Evolutionary conservation across 768 basidiomycete species (phyloP).

Genomic region (Russula earlei): DNA sequence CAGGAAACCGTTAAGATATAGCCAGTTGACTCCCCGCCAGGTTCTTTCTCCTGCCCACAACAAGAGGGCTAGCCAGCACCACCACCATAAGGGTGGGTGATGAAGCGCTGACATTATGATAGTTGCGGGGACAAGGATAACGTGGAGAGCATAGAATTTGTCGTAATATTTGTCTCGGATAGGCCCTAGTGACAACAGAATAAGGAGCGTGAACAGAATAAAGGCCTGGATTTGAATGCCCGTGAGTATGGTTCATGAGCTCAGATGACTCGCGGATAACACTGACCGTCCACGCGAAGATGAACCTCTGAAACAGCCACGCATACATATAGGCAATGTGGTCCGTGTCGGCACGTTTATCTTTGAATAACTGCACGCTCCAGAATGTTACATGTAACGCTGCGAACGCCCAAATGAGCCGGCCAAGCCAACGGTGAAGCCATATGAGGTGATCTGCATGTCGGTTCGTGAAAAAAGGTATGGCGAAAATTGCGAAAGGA

Average conservation of each 20-base stretch:
- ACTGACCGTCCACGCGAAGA: constrained; percentile 50
- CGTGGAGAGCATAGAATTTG: constrained; percentile 55
- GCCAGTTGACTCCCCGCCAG: constrained; percentile 45
- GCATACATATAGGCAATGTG: constrained; percentile 40
- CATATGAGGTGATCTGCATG: constrained; percentile 67
- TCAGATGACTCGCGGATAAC: constrained; percentile 1
- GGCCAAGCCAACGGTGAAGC: constrained; percentile 63
- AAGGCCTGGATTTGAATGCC: constrained; percentile 40
- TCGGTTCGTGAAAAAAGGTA: constrained; percentile 51
- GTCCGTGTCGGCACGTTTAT: constrained; percentile 36
- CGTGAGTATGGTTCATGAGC: background rate
- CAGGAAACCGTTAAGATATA: constrained; percentile 50
- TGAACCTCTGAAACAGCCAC: constrained; percentile 51
- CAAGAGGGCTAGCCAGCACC: constrained; percentile 54
- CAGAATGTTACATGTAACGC: constrained; percentile 55
- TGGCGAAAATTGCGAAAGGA: constrained; percentile 63
- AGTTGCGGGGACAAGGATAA: constrained; percentile 53
- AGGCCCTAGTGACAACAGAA: constrained; percentile 40
- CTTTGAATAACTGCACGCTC: constrained; percentile 54
- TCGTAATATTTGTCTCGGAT: constrained; percentile 50
- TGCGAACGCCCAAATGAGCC: constrained; percentile 58
- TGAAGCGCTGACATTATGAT: constrained; percentile 55
- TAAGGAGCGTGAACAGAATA: constrained; percentile 41
- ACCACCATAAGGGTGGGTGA: constrained; percentile 55
- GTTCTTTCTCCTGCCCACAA: constrained; percentile 57